Evolutionary conservation across 257 asterid species (phyloP), one percentile per base, ranked within the genome.

Genomic region (Primulina eburnea): DNA sequence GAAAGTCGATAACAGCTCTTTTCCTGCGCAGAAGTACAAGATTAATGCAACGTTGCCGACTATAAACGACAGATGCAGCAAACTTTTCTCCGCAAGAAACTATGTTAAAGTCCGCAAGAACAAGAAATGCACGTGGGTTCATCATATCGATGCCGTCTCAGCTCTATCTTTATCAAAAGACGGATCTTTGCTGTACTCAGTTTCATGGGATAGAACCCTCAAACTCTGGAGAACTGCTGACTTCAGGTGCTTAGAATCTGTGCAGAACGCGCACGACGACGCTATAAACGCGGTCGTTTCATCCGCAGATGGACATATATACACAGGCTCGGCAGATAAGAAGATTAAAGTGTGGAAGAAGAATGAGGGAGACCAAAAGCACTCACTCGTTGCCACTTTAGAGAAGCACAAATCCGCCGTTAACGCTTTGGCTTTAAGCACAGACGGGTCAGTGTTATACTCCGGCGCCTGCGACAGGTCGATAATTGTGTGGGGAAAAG

Each of bases 401-500:
- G 88, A 88, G 67, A 84, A 85, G 74, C 98, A 92, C 30, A 86
- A 72, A 47, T 92, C 97, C 3, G 87, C 89, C 0, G 90, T 92
- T n/a, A 92, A 92, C 38, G 96, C 97, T 2, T 60, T 92, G 77
- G 96, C 96, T 2, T 35, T 92, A 1, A 85, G 87, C 76, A 5
- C 59, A 2, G 96, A 86, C 11, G 97, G 88, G 1, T 73, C 80
- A 6, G 71, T 85, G 6, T 59, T 92, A 40, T 92, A 89, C 57
- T 92, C 98, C 21, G 98, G 98, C n/a, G 96, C 97, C 0, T 83
- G 92, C 58, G 96, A 89, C 62, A 69, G 97, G 65, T 90, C 95
- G 43, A 85, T 89, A 29, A 71, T 92, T 0, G 96, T 89, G 38
- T 92, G 96, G 98, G 90, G 80, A 21, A 83, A 67, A 60, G 80